Conservation (phyloP, 257 asterid species). For the Gentiana dahurica region DNA sequence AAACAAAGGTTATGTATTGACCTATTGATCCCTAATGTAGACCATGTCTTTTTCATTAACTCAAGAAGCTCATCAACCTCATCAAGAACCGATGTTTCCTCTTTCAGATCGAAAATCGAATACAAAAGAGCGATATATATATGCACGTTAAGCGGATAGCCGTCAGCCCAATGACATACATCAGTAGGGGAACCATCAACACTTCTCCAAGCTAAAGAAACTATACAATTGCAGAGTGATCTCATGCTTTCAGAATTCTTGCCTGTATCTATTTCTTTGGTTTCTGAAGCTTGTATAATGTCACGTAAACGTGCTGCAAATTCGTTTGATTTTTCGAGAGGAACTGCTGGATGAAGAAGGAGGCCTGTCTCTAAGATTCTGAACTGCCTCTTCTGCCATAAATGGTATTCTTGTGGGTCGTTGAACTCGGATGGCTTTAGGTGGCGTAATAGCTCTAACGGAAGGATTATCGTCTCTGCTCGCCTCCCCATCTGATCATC, state of each 20-base stretch:
- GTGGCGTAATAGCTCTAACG: constrained; percentile 87
- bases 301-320: constrained; percentile 36
- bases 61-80: constrained; percentile 85
- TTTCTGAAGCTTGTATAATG: constrained; percentile 37
- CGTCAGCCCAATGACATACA: constrained; percentile 93
- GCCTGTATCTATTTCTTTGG: constrained; percentile 58
- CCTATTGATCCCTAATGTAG: constrained; percentile 46
- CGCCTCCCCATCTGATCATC: constrained; percentile 78
- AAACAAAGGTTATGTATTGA: constrained; percentile 70
- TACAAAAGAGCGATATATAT: constrained; percentile 42
- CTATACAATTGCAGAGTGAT: constrained; percentile 51
- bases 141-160: constrained; percentile 67
- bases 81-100: constrained; percentile 64
- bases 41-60: constrained; percentile 92
- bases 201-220: constrained; percentile 74
- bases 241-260: constrained; percentile 73
- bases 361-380: constrained; percentile 64
- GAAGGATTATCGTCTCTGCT: constrained; percentile 91
- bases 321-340: constrained; percentile 50
- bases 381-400: constrained; percentile 87
- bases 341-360: constrained; percentile 61
- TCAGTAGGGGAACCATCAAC: constrained; percentile 48
- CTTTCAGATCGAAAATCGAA: constrained; percentile 52
- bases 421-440: constrained; percentile 75
- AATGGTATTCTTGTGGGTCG: constrained; percentile 68